A percentile compares a stretch with the other conserved stretches of the same genome.
These are phyloP conservation scores for Mycena albidolilacea DNA, from an alignment of 768 basidiomycete species.

Conservation along the genomic window DNA sequence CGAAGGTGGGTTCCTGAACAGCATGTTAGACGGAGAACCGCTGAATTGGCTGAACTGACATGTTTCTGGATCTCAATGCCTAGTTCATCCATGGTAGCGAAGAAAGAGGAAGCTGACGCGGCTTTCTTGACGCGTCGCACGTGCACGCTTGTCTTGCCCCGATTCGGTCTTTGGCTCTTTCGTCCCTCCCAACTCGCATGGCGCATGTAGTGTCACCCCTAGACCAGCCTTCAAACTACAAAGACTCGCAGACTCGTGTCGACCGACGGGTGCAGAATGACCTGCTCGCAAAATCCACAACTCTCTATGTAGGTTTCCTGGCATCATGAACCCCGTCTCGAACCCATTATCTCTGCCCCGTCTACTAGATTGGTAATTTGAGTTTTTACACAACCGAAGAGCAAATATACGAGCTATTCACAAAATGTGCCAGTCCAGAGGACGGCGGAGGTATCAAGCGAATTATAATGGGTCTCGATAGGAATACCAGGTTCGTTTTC, in stretches of 20 bases:
- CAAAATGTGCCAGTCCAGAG: constrained; percentile 89
- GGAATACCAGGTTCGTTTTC: constrained; percentile 79
- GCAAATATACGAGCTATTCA: constrained; percentile 94
- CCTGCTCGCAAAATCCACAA: constrained; percentile 86
- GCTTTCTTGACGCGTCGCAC: constrained; percentile 59
- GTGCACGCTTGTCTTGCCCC: not conserved
- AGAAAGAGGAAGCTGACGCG: constrained; percentile 62
- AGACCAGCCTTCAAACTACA: constrained; percentile 97
- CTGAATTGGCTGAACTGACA: constrained; percentile 59
- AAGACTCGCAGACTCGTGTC: constrained; percentile 89
- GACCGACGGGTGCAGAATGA: constrained; percentile 87
- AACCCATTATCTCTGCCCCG: constrained; percentile 29
- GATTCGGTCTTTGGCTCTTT: not conserved
- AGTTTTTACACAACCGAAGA: constrained; percentile 97
- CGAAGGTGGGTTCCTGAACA: constrained; percentile 91
- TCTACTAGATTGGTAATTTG: constrained; percentile 85
- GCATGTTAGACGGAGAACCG: constrained; percentile 22
- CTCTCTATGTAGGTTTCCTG: constrained; percentile 84
- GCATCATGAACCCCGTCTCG: constrained; percentile 37
- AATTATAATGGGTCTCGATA: constrained; percentile 95
- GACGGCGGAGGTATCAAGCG: constrained; percentile 93
- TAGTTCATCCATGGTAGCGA: constrained; percentile 84
- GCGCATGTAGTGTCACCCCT: constrained; percentile 88
- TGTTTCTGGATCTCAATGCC: constrained; percentile 88
- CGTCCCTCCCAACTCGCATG: constrained; percentile 60